These are phyloP conservation scores for Aspergillus amoenus DNA, from an alignment of 2,329 filamentous ascomycete species.

Conservation along the genomic window DNA sequence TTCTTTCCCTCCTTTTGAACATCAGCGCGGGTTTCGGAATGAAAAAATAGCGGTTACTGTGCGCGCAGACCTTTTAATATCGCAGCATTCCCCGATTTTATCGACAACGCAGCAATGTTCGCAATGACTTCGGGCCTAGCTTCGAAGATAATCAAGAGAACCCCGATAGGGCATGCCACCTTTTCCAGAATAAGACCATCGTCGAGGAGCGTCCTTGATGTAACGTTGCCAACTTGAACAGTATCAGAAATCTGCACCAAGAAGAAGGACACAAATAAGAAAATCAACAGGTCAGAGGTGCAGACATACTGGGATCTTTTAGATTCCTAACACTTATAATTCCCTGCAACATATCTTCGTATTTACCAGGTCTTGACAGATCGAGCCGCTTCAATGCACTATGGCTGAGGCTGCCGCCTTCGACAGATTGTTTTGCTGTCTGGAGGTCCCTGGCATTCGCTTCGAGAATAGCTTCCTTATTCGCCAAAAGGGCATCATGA, in stretches of 20 bases:
- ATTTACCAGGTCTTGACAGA: constrained; percentile 82
- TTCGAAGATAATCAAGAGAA: constrained; percentile 98
- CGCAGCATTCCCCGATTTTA: constrained; percentile 96
- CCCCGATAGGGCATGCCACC: constrained; percentile 90
- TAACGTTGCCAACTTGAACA: constrained; percentile 72
- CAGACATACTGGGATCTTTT: constrained; percentile 72
- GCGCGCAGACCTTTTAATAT: constrained; percentile 74
- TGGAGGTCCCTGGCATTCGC: constrained; percentile 85
- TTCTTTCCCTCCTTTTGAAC: constrained; percentile 73
- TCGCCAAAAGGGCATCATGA: constrained; percentile 69
- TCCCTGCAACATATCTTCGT: constrained; percentile 95
- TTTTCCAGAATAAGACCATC: constrained; percentile 82
- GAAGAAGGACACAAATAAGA: neutral
- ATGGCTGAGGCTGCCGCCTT: constrained; percentile 72
- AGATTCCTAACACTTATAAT: constrained; percentile 84
- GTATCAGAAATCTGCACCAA: constrained; percentile 12
- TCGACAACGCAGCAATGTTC: constrained; percentile 91
- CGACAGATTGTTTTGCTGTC: constrained; percentile 69
- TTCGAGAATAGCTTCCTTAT: constrained; percentile 73
- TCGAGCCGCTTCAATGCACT: constrained; percentile 88
- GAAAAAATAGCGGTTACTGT: neutral
- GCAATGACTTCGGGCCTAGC: constrained; percentile 96
- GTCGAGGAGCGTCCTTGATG: constrained; percentile 80
- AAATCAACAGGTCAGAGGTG: neutral
- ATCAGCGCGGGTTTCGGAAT: constrained; percentile 7